Conservation (phyloP, 1,284 basidiomycete species). For the Ceratobasidium sp. region DNA sequence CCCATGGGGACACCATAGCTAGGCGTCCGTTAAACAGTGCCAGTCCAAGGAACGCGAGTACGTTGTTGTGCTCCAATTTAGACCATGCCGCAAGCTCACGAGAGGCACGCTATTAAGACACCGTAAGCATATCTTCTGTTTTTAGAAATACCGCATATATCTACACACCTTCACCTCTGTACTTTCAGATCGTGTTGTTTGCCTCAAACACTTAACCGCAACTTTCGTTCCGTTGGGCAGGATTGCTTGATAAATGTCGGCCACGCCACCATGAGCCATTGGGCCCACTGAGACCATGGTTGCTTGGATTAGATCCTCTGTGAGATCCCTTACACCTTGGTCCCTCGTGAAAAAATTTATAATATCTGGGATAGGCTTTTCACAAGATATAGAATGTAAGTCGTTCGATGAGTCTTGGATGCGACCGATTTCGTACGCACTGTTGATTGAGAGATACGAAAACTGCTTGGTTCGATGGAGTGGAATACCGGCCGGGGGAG, state of each 20-base stretch:
- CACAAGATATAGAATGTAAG: too few species aligned
- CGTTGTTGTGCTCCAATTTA: conserved; percentile 8
- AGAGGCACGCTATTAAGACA: not conserved
- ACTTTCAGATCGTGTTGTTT: not conserved
- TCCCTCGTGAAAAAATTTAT: too few species aligned
- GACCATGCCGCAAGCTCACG: conserved; percentile 7
- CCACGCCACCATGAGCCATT: not conserved
- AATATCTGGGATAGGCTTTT: too few species aligned
- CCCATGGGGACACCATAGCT: not conserved
- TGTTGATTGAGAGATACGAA: too few species aligned
- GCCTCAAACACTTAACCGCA: not conserved
- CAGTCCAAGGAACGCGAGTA: conserved; percentile 8
- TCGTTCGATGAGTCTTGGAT: too few species aligned
- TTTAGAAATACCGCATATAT: not conserved
- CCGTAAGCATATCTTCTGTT: not conserved
- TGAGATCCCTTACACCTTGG: too few species aligned
- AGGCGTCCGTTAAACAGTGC: not conserved
- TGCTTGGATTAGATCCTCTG: too few species aligned
- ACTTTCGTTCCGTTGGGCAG: not conserved
- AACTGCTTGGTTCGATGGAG: too few species aligned
- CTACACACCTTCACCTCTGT: not conserved
- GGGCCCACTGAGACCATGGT: not conserved
- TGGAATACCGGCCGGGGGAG: too few species aligned
- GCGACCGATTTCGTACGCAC: too few species aligned
- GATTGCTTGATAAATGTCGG: not conserved